Evolutionary conservation across 176 grass and related monocot species (phyloP).

Genomic region (Oryza meyeriana): DNA sequence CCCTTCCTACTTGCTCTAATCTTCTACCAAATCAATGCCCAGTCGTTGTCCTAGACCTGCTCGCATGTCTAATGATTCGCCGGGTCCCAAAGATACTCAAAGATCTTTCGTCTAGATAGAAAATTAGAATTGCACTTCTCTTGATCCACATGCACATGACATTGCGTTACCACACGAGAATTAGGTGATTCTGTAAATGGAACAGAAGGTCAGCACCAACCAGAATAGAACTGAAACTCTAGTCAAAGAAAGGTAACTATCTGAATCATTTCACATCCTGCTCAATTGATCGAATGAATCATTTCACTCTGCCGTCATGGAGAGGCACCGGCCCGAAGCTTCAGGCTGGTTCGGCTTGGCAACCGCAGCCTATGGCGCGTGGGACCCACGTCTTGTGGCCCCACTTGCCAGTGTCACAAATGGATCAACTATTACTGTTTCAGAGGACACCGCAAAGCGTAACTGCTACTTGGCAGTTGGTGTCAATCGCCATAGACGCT

Average conservation of each 20-base stretch:
- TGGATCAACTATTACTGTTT: too few relatives aligned
- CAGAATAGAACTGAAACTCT: background rate
- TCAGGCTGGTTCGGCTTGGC: background rate
- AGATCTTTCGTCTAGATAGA: constrained; percentile 12
- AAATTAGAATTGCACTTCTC: background rate
- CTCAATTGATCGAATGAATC: background rate
- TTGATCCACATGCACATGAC: background rate
- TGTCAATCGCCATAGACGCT: background rate
- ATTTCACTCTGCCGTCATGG: background rate
- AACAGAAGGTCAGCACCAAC: background rate
- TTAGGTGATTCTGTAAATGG: background rate
- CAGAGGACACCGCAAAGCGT: background rate
- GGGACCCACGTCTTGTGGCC: background rate
- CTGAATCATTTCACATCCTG: background rate
- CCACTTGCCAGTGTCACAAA: background rate
- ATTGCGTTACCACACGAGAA: background rate
- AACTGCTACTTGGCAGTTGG: background rate
- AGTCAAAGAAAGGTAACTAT: background rate
- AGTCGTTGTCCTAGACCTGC: background rate
- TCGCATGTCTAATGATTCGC: background rate
- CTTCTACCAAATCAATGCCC: background rate
- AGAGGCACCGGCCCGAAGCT: background rate
- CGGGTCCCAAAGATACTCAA: background rate
- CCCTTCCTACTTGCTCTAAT: background rate
- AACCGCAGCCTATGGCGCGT: background rate